Conservation (phyloP, 768 basidiomycete species). For the Dioszegia crocea region DNA sequence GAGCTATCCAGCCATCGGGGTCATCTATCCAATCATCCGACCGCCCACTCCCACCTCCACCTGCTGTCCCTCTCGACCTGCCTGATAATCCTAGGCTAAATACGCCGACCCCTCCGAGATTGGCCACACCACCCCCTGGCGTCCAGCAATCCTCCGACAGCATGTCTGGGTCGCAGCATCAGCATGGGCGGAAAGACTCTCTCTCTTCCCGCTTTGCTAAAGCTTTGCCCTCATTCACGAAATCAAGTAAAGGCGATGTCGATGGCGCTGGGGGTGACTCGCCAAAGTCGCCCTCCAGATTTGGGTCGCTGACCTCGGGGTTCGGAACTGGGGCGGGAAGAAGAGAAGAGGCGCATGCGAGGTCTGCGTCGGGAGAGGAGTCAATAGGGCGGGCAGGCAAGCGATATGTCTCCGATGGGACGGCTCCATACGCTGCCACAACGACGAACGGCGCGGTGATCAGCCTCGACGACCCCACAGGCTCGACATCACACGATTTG, state of each 20-base stretch:
- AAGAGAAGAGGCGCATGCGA: not conserved
- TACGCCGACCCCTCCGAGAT: not conserved
- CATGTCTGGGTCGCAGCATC: not conserved
- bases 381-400: not conserved
- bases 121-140: not conserved
- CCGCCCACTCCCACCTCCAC: slow-evolving; percentile 2
- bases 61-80: not conserved
- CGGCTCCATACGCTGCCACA: too few species aligned
- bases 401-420: too few species aligned
- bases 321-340: slow-evolving; percentile 2
- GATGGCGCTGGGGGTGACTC: not conserved
- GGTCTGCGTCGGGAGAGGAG: not conserved
- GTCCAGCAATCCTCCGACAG: not conserved
- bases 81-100: not conserved
- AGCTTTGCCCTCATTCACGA: slow-evolving; percentile 2
- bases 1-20: not conserved
- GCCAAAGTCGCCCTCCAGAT: slow-evolving; percentile 4
- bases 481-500: too few species aligned
- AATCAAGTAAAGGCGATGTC: not conserved
- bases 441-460: too few species aligned
- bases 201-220: slow-evolving; percentile 8
- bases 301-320: not conserved
- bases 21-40: not conserved
- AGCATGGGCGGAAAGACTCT: slow-evolving; percentile 15
- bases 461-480: too few species aligned